These are phyloP conservation scores for Solanum bukasovii DNA, from an alignment of 257 asterid species.

Conservation along the genomic window DNA sequence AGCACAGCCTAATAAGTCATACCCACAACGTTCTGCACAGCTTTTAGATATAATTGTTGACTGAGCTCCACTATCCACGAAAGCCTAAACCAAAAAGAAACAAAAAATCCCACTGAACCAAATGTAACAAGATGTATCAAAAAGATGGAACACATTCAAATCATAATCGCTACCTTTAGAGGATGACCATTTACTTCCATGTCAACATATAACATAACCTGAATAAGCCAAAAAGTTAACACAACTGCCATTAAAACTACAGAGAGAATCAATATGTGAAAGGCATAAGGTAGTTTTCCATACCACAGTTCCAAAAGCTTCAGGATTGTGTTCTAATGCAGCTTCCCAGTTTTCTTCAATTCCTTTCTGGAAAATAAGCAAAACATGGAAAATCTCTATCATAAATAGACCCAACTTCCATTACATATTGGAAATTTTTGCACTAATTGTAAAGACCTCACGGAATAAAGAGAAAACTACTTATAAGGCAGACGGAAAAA, in stretches of 20 bases:
- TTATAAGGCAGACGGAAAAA: neutral
- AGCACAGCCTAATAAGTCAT: slow-evolving; percentile 6
- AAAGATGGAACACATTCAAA: neutral
- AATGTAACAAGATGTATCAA: neutral
- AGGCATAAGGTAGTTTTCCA: neutral
- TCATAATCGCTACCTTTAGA: slow-evolving; percentile 47
- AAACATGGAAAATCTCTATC: neutral
- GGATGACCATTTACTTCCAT: slow-evolving; percentile 99
- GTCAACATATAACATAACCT: slow-evolving; percentile 98
- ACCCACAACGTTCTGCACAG: slow-evolving; percentile 98
- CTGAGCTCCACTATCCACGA: slow-evolving; percentile 99
- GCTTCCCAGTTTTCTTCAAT: slow-evolving; percentile 98
- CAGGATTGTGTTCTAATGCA: slow-evolving; percentile 95
- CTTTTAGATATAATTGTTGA: slow-evolving; percentile 94
- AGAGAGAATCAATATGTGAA: neutral
- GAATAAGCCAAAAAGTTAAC: slow-evolving; percentile 5
- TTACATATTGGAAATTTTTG: neutral
- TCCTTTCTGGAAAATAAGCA: slow-evolving; percentile 59
- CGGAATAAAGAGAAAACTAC: neutral
- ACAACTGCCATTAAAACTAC: neutral
- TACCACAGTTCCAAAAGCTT: slow-evolving; percentile 97
- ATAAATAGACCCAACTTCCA: neutral
- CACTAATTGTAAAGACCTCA: neutral
- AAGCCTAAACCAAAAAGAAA: slow-evolving; percentile 55
- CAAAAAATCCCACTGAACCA: neutral